Base-by-base conservation (phyloP, 139 green algal genomes). In the Dunaliella primolecta region DNA sequence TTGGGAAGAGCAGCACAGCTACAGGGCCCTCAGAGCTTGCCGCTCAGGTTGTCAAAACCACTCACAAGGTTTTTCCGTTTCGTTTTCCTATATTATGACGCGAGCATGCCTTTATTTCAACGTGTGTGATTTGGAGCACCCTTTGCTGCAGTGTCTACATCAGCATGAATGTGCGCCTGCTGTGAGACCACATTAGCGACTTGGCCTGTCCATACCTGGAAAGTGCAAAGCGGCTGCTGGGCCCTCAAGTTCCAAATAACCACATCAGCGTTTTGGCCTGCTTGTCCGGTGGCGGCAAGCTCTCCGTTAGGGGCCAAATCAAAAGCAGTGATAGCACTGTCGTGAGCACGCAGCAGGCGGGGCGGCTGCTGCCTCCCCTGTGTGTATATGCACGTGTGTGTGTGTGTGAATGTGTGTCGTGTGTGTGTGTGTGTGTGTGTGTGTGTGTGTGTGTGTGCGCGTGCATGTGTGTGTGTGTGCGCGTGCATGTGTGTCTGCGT, bases 261-360 rank as follows among this genome's bases (percentile, higher is more conserved):
- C 29, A 93, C 90, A 75, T 93, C 89, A 21, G 83, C 70, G 70
- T 91, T 91, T 11, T 25, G 23, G 33, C 90, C 90, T 0, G 57
- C 29, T 71, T 89, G 81, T 0, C 88, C 90, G 2, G 81, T 89
- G 27, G 90, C 90, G 35, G 89, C 21, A 80, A 93, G 64, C 7
- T n/a, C 37, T 25, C 90, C 90, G 46, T 64, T 64, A 15, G 46
- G 46, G 7, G 46, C 46, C 7, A 7, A 15, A 15, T 64, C 46
- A 64, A 64, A 64, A 15, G 46, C 46, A 15, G 46, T 64, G 46
- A 64, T 64, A 15, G 46, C 46, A 64, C 46, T 64, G 46, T 64
- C 46, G 46, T 64, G 46, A 25, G 46, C 46, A 25, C 46, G 46
- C 15, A 64, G 46, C 46, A 64, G 46, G 46, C 7, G 7, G 15